Base-by-base conservation (phyloP, 2,329 filamentous ascomycete species). In the Daldinia sp. region DNA sequence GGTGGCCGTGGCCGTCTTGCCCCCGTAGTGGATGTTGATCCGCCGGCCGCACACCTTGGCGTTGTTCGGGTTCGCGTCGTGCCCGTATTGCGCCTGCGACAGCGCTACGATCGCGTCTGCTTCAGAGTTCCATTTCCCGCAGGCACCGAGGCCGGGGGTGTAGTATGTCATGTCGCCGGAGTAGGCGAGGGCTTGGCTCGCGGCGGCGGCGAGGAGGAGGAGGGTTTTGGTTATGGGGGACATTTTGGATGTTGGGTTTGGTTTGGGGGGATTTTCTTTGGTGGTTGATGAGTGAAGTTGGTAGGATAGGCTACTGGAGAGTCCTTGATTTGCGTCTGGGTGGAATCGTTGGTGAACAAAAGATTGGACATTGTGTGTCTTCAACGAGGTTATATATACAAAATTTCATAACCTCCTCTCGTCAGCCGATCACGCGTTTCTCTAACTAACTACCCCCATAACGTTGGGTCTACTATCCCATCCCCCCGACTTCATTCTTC, bases 41-140 rank as follows among this genome's bases (percentile, higher is more conserved):
- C 58, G 45, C 35, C 58, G 61, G 4, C 70, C 70, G 59, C 70
- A 72, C 67, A 68, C 63, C 27, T 53, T 58, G 10, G 66, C 66
- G 15, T 64, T 62, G 63, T 68, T 68, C 55, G 66, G 63, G 68
- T 72, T 71, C 55, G 68, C 63, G 67, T 63, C 66, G 58, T 55
- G 17, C n/a, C 68, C 68, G 60, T 69, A 71, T 51, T 71, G 59
- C 4, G 55, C 45, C 0, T 63, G 55, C 3, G 68, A 35, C 9
- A 71, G 32, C 1, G 69, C 70, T 3, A 70, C 70, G 51, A 71
- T 64, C 48, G 51, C 58, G 58, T 69, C 64, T 3, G 10, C 4
- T 8, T 51, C 62, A 5, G 4, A 59, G 66, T 68, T 67, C 8
- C 34, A 32, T 23, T 61, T 54, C 1, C 68, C 66, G 60, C 68